A percentile compares a stretch with the other conserved stretches of the same genome.
These are phyloP conservation scores for Isabelozyma pseudorhagii DNA, from an alignment of 805 yeast genomes.

Conservation along the genomic window DNA sequence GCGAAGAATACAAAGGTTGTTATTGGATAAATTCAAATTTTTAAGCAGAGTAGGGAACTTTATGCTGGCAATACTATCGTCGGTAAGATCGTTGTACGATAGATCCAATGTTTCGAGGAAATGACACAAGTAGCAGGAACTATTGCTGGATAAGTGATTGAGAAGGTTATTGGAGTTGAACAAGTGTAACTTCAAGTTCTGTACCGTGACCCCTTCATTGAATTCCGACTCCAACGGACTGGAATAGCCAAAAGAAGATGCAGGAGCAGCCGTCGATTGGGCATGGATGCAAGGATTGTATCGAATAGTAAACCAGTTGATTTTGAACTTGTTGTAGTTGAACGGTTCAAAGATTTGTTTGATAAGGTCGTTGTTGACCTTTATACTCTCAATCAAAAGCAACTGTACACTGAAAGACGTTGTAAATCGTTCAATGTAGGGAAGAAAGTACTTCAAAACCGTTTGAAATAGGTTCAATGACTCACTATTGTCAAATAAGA, in stretches of 20 bases:
- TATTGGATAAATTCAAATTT: conserved; percentile 25
- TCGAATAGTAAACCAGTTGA: conserved; percentile 12
- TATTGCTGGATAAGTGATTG: conserved; percentile 4
- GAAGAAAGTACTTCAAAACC: conserved; percentile 1
- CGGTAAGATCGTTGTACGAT: conserved; percentile 24
- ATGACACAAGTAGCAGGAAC: conserved; percentile 6
- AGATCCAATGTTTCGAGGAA: conserved; percentile 19
- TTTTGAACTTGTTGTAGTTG: conserved; percentile 2
- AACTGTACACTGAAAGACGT: conserved; percentile 12
- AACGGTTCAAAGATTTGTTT: conserved; percentile 2
- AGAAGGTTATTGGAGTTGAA: conserved; percentile 11
- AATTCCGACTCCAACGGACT: not conserved
- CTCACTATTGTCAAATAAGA: conserved; percentile 9
- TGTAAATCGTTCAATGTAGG: conserved; percentile 11
- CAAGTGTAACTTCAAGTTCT: conserved; percentile 15
- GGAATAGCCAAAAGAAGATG: too few species aligned
- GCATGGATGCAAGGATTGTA: conserved; percentile 2
- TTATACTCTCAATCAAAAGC: conserved; percentile 7
- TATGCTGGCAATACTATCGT: conserved; percentile 10
- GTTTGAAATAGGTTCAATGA: conserved; percentile 2
- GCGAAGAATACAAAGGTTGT: conserved; percentile 14
- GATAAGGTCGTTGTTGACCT: conserved; percentile 4
- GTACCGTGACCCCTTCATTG: conserved; percentile 1
- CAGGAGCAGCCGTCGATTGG: not conserved
- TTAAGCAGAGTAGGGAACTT: conserved; percentile 16